These are phyloP conservation scores for Tubosaeta sp. DNA, from an alignment of 768 basidiomycete species.

Conservation along the genomic window DNA sequence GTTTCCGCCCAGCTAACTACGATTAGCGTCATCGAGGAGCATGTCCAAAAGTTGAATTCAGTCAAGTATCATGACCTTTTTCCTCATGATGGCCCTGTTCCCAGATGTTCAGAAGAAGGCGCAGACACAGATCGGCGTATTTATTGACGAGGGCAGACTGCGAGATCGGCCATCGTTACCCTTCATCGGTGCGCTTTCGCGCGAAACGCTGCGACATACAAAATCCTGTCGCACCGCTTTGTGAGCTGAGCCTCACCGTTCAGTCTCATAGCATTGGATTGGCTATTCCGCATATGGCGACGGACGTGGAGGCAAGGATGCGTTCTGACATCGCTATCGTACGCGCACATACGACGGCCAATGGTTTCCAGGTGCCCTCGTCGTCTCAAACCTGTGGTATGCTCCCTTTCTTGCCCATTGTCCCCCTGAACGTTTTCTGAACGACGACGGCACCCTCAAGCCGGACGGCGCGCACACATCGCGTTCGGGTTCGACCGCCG, in stretches of 20 bases:
- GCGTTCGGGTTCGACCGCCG: slow-evolving; percentile 25
- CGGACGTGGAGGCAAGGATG: slow-evolving; percentile 34
- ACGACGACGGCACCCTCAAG: slow-evolving; percentile 16
- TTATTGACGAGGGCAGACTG: slow-evolving; percentile 4
- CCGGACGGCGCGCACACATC: slow-evolving; percentile 9
- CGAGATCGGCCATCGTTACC: slow-evolving; percentile 10
- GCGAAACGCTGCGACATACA: slow-evolving; percentile 9
- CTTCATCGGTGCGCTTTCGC: slow-evolving; percentile 10
- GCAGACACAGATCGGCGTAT: slow-evolving; percentile 9
- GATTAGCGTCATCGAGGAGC: not conserved
- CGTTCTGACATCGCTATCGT: not conserved
- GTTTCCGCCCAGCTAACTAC: slow-evolving; percentile 1
- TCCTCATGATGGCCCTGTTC: slow-evolving; percentile 8
- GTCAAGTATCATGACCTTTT: slow-evolving; percentile 15
- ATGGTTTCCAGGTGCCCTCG: slow-evolving; percentile 2
- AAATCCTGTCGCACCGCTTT: slow-evolving; percentile 6
- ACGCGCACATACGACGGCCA: not conserved
- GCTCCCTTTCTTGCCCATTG: not conserved
- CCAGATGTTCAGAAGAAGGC: slow-evolving; percentile 11
- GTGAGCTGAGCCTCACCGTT: not conserved
- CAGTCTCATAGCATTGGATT: not conserved
- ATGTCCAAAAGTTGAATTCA: slow-evolving; percentile 13
- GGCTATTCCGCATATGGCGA: slow-evolving; percentile 28
- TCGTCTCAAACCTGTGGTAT: slow-evolving; percentile 12
- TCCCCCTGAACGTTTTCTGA: slow-evolving; percentile 36